These are phyloP conservation scores for Leccinellum luteum DNA, from an alignment of 768 basidiomycete genomes.

Conservation along the genomic window DNA sequence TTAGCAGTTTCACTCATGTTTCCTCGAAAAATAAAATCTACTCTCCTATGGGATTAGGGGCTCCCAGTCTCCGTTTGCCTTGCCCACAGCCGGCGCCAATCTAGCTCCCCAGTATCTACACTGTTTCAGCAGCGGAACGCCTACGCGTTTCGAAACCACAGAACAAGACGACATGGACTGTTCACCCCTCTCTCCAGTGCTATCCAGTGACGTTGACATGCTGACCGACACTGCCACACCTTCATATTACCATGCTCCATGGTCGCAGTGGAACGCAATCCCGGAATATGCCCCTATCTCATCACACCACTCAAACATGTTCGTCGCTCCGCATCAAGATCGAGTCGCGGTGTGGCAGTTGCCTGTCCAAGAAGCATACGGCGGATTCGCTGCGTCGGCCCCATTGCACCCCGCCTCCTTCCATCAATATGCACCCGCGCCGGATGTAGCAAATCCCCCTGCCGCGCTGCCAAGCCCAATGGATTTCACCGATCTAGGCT, in stretches of 20 bases:
- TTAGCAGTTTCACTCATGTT: background rate
- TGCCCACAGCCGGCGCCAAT: background rate
- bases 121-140: background rate
- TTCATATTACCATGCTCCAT: background rate
- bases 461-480: background rate
- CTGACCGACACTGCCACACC: slow-evolving; percentile 1
- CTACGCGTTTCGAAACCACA: background rate
- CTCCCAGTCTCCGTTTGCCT: background rate
- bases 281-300: background rate
- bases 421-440: background rate
- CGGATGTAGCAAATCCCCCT: background rate
- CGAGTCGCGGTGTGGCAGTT: background rate
- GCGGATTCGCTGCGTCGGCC: background rate
- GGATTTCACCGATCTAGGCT: background rate
- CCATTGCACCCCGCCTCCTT: background rate
- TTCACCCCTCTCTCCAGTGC: slow-evolving; percentile 2
- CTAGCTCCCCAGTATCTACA: background rate
- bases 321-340: background rate
- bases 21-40: background rate
- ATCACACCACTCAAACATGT: background rate
- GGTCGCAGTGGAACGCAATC: slow-evolving; percentile 1
- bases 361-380: background rate
- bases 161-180: slow-evolving; percentile 13
- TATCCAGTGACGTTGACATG: slow-evolving; percentile 13
- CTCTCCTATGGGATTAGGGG: background rate